Evolutionary conservation across 2,329 filamentous ascomycete genomes (phyloP).

Genomic region (Sphaerulina musiva): DNA sequence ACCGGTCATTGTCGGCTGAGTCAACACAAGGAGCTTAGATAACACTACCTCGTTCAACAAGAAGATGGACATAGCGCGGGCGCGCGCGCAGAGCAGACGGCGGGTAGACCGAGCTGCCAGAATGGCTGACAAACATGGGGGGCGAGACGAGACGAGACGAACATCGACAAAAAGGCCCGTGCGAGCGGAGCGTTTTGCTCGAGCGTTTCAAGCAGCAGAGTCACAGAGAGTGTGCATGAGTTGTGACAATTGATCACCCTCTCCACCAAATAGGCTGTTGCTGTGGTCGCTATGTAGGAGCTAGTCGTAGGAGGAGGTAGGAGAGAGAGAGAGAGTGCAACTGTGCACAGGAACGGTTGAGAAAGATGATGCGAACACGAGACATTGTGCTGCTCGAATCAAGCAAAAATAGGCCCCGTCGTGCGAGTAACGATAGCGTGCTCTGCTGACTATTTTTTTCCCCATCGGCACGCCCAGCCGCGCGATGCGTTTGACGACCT

Average conservation of each 20-base stretch:
- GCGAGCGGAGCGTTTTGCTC: slow-evolving; percentile 9
- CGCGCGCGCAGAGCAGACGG: background rate
- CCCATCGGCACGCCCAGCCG: slow-evolving; percentile 7
- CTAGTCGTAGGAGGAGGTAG: too few relatives aligned
- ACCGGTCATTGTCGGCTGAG: slow-evolving; percentile 12
- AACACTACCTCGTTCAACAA: too few relatives aligned
- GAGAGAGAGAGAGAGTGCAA: background rate
- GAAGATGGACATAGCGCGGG: slow-evolving; percentile 5
- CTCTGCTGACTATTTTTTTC: background rate
- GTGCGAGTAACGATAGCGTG: slow-evolving; percentile 2
- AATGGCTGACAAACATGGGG: background rate
- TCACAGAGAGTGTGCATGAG: slow-evolving; percentile 6
- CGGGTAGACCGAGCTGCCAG: slow-evolving; percentile 2
- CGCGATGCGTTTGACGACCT: slow-evolving; percentile 5
- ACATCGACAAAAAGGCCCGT: slow-evolving; percentile 7
- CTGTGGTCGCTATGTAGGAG: background rate
- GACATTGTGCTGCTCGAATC: background rate
- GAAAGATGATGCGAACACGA: background rate
- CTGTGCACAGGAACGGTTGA: background rate
- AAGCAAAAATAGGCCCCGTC: slow-evolving; percentile 6
- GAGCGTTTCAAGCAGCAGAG: slow-evolving; percentile 12
- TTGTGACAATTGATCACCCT: slow-evolving; percentile 16
- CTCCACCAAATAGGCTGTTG: background rate
- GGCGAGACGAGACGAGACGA: slow-evolving; percentile 7
- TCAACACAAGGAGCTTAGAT: background rate